phyloP scores from a whole-genome alignment of 1,284 basidiomycete genomes.

The Puccinia coronata region DNA sequence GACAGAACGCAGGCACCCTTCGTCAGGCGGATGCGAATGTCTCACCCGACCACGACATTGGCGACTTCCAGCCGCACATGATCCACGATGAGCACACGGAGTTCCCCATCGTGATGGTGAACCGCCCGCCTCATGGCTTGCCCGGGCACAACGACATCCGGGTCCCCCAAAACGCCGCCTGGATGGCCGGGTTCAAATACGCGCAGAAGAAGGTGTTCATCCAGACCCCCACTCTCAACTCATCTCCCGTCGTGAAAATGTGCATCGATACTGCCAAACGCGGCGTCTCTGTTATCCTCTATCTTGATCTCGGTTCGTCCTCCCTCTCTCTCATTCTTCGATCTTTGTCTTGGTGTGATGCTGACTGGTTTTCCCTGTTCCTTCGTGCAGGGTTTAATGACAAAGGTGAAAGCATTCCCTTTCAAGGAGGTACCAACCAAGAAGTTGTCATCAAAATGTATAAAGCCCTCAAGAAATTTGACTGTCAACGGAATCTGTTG shows the following conservation, averaged over 20 bases:
- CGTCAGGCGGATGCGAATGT: conserved; percentile 41
- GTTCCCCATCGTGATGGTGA: conserved; percentile 73
- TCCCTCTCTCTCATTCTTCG: neutral
- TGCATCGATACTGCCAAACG: conserved; percentile 69
- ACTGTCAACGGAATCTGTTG: conserved; percentile 65
- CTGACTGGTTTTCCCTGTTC: neutral
- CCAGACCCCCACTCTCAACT: conserved; percentile 76
- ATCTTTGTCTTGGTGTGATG: neutral
- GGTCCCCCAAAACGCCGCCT: conserved; percentile 73
- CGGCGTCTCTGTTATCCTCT: conserved; percentile 69
- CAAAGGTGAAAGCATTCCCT: conserved; percentile 69
- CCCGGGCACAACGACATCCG: conserved; percentile 65
- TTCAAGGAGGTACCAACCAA: conserved; percentile 78
- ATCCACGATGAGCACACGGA: conserved; percentile 59
- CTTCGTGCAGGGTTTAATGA: conserved; percentile 57
- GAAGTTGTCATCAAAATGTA: conserved; percentile 71
- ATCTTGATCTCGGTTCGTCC: conserved; percentile 66
- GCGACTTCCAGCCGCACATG: conserved; percentile 54
- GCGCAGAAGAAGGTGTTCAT: conserved; percentile 73
- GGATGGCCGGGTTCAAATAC: conserved; percentile 72
- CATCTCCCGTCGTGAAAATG: conserved; percentile 68
- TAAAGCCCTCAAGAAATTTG: conserved; percentile 62
- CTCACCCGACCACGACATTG: conserved; percentile 37
- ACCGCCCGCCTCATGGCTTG: conserved; percentile 69
- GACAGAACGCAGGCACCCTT: conserved; percentile 23